These are phyloP conservation scores for Hibiscus trionum DNA, from an alignment of 345 rosid species.

Conservation along the genomic window DNA sequence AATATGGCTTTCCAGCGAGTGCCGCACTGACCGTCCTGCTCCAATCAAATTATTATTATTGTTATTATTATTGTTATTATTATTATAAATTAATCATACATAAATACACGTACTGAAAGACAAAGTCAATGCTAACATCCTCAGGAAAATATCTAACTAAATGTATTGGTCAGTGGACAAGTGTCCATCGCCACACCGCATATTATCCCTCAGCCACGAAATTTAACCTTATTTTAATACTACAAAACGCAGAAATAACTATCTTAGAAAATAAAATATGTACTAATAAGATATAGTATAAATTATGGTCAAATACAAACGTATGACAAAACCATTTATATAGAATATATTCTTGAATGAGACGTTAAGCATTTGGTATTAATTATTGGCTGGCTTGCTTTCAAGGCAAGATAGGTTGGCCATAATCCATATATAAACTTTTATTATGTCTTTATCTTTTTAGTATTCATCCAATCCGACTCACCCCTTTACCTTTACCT, in stretches of 20 bases:
- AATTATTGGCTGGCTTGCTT: background rate
- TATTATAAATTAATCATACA: background rate
- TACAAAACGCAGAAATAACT: no score
- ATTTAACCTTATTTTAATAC: background rate
- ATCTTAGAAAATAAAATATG: no score
- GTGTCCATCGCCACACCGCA: conserved; percentile 4
- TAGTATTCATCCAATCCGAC: no score
- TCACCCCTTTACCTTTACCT: background rate
- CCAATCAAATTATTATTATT: background rate
- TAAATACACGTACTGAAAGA: background rate
- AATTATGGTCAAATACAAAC: background rate
- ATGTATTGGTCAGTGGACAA: background rate
- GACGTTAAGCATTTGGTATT: background rate
- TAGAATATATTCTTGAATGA: background rate
- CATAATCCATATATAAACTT: background rate
- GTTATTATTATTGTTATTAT: no score
- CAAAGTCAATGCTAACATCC: background rate
- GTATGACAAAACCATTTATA: background rate
- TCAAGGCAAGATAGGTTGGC: background rate
- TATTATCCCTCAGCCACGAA: background rate
- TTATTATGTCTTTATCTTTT: background rate
- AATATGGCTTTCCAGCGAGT: background rate
- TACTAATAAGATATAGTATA: no score
- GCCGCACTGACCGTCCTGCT: background rate
- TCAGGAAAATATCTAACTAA: background rate